Conservation (phyloP, 352 stramenopile genomes). For the Pseudoperonospora humuli region DNA sequence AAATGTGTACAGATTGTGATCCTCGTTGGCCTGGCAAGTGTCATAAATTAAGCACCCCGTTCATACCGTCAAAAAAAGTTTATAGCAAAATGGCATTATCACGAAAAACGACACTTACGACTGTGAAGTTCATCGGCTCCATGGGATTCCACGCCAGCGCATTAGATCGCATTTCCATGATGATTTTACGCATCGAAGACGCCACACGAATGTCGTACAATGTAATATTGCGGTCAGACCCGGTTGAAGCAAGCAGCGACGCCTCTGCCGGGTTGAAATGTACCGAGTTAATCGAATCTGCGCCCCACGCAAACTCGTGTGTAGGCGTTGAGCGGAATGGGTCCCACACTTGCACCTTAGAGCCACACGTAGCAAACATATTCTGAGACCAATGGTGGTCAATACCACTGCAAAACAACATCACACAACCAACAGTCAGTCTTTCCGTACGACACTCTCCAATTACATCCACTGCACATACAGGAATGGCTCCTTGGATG, state of each 20-base stretch:
- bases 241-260: slow-evolving; percentile 92
- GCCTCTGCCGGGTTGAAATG: slow-evolving; percentile 95
- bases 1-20: slow-evolving; percentile 99
- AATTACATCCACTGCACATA: slow-evolving; percentile 19
- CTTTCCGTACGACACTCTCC: background rate
- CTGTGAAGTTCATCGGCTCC: slow-evolving; percentile 98
- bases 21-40: slow-evolving; percentile 90
- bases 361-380: slow-evolving; percentile 89
- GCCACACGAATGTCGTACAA: slow-evolving; percentile 91
- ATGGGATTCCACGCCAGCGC: slow-evolving; percentile 98
- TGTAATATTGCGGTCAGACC: slow-evolving; percentile 88
- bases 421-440: slow-evolving; percentile 1
- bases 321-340: slow-evolving; percentile 88
- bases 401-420: slow-evolving; percentile 78
- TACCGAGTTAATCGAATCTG: slow-evolving; percentile 92
- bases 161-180: slow-evolving; percentile 95
- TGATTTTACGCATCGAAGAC: slow-evolving; percentile 94
- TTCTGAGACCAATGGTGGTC: slow-evolving; percentile 96
- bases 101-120: slow-evolving; percentile 41
- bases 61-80: too few species aligned
- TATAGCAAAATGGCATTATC: slow-evolving; percentile 2
- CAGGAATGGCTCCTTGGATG: slow-evolving; percentile 81
- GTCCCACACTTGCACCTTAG: slow-evolving; percentile 96
- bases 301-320: slow-evolving; percentile 89
- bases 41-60: slow-evolving; percentile 7